Conservation (phyloP, 31 red algal species). For the Pterothamnion heteromorphum region DNA sequence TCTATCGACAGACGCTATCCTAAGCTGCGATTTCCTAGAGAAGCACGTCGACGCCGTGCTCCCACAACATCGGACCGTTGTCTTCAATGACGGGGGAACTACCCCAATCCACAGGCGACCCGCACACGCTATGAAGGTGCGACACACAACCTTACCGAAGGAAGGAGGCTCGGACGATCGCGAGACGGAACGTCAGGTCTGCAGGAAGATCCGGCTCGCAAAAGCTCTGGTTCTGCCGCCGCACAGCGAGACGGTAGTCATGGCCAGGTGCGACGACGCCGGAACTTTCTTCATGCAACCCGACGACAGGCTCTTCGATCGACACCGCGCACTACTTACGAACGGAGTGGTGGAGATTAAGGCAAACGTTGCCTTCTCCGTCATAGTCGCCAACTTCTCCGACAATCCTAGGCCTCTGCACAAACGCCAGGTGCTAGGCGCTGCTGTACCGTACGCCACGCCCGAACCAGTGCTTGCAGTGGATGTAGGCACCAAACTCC, state of each 20-base stretch:
- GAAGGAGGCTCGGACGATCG: background rate
- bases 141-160: background rate
- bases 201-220: background rate
- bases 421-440: background rate
- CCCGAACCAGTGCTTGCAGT: background rate
- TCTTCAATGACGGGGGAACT: background rate
- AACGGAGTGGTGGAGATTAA: conserved; percentile 8
- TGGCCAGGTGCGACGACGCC: background rate
- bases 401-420: background rate
- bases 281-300: background rate
- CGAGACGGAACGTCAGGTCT: background rate
- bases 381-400: conserved; percentile 22
- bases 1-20: conserved; percentile 3
- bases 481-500: background rate
- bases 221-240: background rate
- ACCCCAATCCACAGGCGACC: background rate
- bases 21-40: conserved; percentile 15
- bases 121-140: background rate
- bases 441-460: background rate
- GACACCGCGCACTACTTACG: background rate
- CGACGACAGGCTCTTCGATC: background rate
- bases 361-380: conserved; percentile 14
- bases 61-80: background rate
- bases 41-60: background rate
- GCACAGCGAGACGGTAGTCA: background rate